Evolutionary conservation across 371 early-diverging fungal genomes (phyloP).

Genomic region (Smittium mucronatum): DNA sequence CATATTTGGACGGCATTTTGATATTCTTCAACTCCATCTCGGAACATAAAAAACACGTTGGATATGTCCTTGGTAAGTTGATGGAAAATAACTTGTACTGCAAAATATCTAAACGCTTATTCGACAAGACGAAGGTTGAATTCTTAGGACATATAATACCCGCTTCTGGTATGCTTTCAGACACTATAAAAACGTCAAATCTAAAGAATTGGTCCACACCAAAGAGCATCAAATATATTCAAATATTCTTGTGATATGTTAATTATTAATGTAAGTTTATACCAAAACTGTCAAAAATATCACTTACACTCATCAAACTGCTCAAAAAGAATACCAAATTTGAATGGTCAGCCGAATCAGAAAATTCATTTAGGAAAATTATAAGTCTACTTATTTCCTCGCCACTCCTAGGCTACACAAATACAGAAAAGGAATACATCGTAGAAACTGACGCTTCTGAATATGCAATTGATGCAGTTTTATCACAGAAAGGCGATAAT

Average conservation of each 20-base stretch:
- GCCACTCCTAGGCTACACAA: background rate
- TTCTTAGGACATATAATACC: slow-evolving; percentile 35
- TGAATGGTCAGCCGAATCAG: background rate
- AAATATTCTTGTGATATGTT: slow-evolving; percentile 25
- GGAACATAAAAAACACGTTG: slow-evolving; percentile 34
- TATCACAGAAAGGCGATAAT: slow-evolving; percentile 4
- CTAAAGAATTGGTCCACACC: slow-evolving; percentile 13
- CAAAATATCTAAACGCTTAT: slow-evolving; percentile 41
- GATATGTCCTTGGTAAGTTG: slow-evolving; percentile 27
- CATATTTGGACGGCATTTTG: slow-evolving; percentile 44
- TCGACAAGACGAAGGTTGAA: slow-evolving; percentile 24
- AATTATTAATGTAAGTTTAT: slow-evolving; percentile 29
- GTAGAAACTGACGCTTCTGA: slow-evolving; percentile 11
- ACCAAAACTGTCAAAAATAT: slow-evolving; percentile 15
- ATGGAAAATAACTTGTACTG: slow-evolving; percentile 6
- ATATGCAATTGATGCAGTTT: slow-evolving; percentile 5
- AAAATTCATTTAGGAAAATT: background rate
- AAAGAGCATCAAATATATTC: slow-evolving; percentile 14
- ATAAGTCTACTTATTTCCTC: background rate
- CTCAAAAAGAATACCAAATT: background rate
- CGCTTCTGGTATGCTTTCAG: background rate
- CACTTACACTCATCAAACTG: slow-evolving; percentile 16
- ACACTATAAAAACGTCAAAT: background rate
- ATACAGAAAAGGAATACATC: slow-evolving; percentile 1
- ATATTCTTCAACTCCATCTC: slow-evolving; percentile 36